These are phyloP conservation scores for Rhamnella rubrinervis DNA, from an alignment of 331 rosid genomes.

Conservation along the genomic window DNA sequence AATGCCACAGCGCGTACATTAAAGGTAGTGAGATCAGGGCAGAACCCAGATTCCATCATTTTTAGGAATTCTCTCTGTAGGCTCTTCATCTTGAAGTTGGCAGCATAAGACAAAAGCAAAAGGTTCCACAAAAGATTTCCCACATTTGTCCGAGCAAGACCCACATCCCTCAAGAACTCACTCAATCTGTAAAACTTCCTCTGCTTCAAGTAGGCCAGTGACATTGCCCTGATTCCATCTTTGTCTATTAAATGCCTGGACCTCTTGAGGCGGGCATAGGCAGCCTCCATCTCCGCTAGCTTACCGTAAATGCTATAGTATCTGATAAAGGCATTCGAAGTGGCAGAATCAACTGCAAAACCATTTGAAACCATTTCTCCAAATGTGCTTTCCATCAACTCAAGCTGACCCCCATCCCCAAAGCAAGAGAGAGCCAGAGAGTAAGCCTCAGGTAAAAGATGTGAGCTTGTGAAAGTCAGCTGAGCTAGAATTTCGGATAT, in stretches of 20 bases:
- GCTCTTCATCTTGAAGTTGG: slow-evolving; percentile 86
- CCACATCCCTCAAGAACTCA: slow-evolving; percentile 72
- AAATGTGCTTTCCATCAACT: slow-evolving; percentile 65
- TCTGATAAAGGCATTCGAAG: slow-evolving; percentile 53
- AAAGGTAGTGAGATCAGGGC: slow-evolving; percentile 73
- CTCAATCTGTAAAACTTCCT: slow-evolving; percentile 60
- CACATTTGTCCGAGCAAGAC: slow-evolving; percentile 65
- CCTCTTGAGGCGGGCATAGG: slow-evolving; percentile 57
- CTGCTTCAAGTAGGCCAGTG: slow-evolving; percentile 53
- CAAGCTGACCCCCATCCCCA: slow-evolving; percentile 68
- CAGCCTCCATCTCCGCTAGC: slow-evolving; percentile 64
- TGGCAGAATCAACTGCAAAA: slow-evolving; percentile 36
- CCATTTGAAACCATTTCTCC: slow-evolving; percentile 63
- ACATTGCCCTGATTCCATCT: slow-evolving; percentile 64
- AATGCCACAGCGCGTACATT: slow-evolving; percentile 79
- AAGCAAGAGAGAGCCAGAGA: slow-evolving; percentile 69
- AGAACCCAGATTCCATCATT: slow-evolving; percentile 72
- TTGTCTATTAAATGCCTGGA: slow-evolving; percentile 59
- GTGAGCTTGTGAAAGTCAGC: slow-evolving; percentile 38
- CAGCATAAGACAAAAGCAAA: slow-evolving; percentile 77
- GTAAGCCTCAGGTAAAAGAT: slow-evolving; percentile 55
- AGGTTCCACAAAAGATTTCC: slow-evolving; percentile 88
- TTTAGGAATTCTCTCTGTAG: slow-evolving; percentile 74
- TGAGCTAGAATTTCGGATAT: slow-evolving; percentile 46
- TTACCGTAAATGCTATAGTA: slow-evolving; percentile 67